These are phyloP conservation scores for Penicillium robsamsonii DNA, from an alignment of 495 filamentous ascomycete genomes.

Conservation along the genomic window DNA sequence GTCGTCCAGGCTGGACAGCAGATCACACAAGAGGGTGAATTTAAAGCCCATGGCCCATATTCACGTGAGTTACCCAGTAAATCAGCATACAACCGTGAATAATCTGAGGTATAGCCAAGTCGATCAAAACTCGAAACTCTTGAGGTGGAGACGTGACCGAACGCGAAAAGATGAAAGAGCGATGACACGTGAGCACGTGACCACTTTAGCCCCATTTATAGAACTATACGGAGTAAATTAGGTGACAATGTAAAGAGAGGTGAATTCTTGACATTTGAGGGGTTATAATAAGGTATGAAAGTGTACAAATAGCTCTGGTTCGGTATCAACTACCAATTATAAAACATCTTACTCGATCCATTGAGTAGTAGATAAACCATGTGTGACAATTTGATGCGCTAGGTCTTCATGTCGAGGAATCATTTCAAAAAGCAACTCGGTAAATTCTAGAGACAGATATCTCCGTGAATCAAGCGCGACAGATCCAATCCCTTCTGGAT, in stretches of 20 bases:
- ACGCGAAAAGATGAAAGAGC: slow-evolving; percentile 4
- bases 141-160: not conserved
- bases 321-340: no score
- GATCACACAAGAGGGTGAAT: slow-evolving; percentile 58
- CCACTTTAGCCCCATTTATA: not conserved
- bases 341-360: not conserved
- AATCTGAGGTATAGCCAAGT: not conserved
- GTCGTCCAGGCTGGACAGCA: slow-evolving; percentile 55
- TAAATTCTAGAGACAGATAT: not conserved
- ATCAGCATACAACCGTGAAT: not conserved
- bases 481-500: not conserved
- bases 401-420: not conserved
- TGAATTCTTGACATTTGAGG: no score
- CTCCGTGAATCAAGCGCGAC: not conserved
- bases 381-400: not conserved
- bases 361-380: not conserved
- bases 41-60: slow-evolving; percentile 55
- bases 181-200: slow-evolving; percentile 36
- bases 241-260: not conserved
- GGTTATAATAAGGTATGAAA: no score
- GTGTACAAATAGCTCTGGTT: no score
- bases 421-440: not conserved
- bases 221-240: not conserved
- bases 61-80: not conserved
- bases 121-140: not conserved